These are phyloP conservation scores for Epichloe aotearoae DNA, from an alignment of 2,329 filamentous ascomycete genomes.

Conservation along the genomic window DNA sequence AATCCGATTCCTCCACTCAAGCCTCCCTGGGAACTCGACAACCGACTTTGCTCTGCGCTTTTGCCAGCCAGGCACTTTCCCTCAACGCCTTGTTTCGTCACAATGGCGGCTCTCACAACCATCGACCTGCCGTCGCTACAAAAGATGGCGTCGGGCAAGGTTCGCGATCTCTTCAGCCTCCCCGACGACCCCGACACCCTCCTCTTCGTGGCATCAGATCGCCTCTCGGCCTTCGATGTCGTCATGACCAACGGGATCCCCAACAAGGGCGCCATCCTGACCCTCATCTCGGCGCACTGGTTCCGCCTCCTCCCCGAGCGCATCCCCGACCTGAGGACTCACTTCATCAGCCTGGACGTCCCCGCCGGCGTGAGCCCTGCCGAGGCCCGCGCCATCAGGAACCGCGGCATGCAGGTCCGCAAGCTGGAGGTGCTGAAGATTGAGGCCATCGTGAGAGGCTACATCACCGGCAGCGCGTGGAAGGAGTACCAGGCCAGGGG, in stretches of 20 bases:
- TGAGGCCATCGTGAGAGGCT: constrained; percentile 53
- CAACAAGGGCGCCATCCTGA: constrained; percentile 40
- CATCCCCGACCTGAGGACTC: constrained; percentile 36
- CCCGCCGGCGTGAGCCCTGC: constrained; percentile 21
- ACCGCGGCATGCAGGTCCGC: constrained; percentile 66
- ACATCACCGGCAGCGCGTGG: constrained; percentile 79
- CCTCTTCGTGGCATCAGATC: constrained; percentile 75
- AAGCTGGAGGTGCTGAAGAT: constrained; percentile 23
- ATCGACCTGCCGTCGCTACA: constrained; percentile 20
- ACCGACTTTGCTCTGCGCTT: no score
- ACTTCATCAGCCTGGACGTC: constrained; percentile 34
- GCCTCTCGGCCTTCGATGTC: constrained; percentile 92
- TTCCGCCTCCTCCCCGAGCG: constrained; percentile 33
- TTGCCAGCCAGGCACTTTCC: not conserved
- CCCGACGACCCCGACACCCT: constrained; percentile 47
- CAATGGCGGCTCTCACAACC: constrained; percentile 13
- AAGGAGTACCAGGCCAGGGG: constrained; percentile 56
- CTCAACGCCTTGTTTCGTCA: not conserved
- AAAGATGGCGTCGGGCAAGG: constrained; percentile 45
- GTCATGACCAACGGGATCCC: constrained; percentile 59
- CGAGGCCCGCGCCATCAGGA: constrained; percentile 36
- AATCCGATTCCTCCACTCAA: no score
- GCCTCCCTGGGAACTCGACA: no score
- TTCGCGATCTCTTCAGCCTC: constrained; percentile 67
- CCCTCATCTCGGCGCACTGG: constrained; percentile 35